phyloP scores from a whole-genome alignment of 2,329 filamentous ascomycete genomes.

The Beauveria sp. region DNA sequence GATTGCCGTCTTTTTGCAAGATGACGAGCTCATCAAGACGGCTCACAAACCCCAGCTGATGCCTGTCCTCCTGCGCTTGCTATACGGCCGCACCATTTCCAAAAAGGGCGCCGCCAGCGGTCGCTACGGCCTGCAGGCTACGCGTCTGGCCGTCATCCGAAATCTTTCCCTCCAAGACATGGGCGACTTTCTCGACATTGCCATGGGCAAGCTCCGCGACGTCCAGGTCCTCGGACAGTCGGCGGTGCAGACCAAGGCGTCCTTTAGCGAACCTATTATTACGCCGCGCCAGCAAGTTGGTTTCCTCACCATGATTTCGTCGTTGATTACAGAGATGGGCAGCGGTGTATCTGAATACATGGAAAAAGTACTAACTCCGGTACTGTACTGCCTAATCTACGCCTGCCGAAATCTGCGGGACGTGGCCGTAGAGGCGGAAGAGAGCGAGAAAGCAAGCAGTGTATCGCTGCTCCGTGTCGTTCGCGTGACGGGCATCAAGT shows the following conservation, averaged over 20 bases:
- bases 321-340: slow-evolving; percentile 79
- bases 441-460: slow-evolving; percentile 34
- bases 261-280: slow-evolving; percentile 52
- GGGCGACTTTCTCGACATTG: slow-evolving; percentile 74
- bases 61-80: slow-evolving; percentile 75
- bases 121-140: slow-evolving; percentile 72
- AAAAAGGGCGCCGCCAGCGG: slow-evolving; percentile 70
- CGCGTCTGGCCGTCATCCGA: slow-evolving; percentile 72
- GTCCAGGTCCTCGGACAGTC: slow-evolving; percentile 49
- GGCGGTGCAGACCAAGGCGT: slow-evolving; percentile 37
- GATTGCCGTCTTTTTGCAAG: slow-evolving; percentile 78
- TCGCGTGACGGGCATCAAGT: slow-evolving; percentile 71
- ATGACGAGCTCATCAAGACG: slow-evolving; percentile 62
- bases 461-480: slow-evolving; percentile 58
- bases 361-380: slow-evolving; percentile 61
- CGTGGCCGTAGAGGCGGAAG: slow-evolving; percentile 25
- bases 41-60: slow-evolving; percentile 69
- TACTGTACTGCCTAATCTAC: slow-evolving; percentile 73
- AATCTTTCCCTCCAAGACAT: slow-evolving; percentile 69
- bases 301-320: slow-evolving; percentile 83
- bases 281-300: slow-evolving; percentile 76
- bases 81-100: slow-evolving; percentile 85
- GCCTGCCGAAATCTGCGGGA: slow-evolving; percentile 54
- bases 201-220: slow-evolving; percentile 61
- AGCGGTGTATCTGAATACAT: slow-evolving; percentile 62